Base-by-base conservation (phyloP, 805 yeast species). In the Teunomyces panamensis region DNA sequence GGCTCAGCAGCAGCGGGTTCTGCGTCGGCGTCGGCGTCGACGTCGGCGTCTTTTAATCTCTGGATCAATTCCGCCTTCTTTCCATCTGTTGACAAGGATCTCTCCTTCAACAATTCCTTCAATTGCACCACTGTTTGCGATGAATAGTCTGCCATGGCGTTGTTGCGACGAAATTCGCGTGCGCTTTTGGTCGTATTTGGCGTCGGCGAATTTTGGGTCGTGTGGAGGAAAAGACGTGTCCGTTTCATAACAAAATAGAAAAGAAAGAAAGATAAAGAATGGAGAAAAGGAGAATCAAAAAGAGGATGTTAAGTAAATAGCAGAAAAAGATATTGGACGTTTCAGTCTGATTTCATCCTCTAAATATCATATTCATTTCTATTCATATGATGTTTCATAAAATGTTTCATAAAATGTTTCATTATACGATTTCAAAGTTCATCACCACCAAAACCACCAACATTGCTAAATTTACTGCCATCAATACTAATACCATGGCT, bases 121-220 rank as follows among this genome's bases (percentile, higher is more conserved):
- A 92, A 77, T 71, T 90, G 96, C 14, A 85, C 83, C 44, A 90
- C 97, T 2, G 91, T 85, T 53, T 80, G 76, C n/a, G 83, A 60
- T n/a, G 80, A 61, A 62, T 83, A 85, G 9, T 75, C 76, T 13
- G 80, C 54, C 84, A 81, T 81, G 48, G 42, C 24, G 24, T 20
- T 20, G 24, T 20, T 5, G 24, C 24, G 24, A 20, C 24, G 24
- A 20, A 20, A 20, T 36, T 29, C 10, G 28, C 32, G 45, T 28
- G 16, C 16, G 8, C 3, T 10, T 30, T 30, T 46, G 39, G 13
- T 34, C 39, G 34, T 13, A 10, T 9, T 27, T 30, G 11, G 41
- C 29, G 28, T 9, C 16, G 39, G 24, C 11, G 24, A 13, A n/a
- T 37, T 37, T 37, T 37, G 14, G 41, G 41, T n/a, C 34, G 43